phyloP scores from a whole-genome alignment of 495 filamentous ascomycete species.

The Evernia prunastri region DNA sequence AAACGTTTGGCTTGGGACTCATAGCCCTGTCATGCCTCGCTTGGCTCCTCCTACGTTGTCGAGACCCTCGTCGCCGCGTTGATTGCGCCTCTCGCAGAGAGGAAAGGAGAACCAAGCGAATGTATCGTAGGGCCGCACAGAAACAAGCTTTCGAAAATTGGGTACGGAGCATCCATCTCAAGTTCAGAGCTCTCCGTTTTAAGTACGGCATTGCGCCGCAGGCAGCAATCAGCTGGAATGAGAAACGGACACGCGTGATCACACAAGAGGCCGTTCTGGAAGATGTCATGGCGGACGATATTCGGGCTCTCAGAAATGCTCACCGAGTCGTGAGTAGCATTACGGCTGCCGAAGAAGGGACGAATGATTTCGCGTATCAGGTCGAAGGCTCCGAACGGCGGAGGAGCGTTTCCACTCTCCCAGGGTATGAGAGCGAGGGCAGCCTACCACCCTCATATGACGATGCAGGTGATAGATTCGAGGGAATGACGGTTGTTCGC shows the following conservation, averaged over 20 bases:
- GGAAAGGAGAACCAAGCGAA: conserved; percentile 36
- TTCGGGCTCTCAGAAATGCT: conserved; percentile 43
- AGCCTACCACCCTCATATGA: conserved; percentile 27
- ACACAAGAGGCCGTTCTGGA: conserved; percentile 33
- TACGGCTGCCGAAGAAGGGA: conserved; percentile 39
- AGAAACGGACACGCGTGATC: conserved; percentile 22
- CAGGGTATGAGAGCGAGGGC: conserved; percentile 29
- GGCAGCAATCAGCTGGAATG: conserved; percentile 19
- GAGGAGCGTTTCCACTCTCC: conserved; percentile 24
- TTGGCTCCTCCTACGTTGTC: conserved; percentile 32
- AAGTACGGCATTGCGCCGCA: conserved; percentile 13
- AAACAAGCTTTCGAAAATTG: conserved; percentile 35
- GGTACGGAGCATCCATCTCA: conserved; percentile 23
- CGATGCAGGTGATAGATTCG: conserved; percentile 5
- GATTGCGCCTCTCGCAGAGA: conserved; percentile 35
- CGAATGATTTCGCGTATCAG: conserved; percentile 20
- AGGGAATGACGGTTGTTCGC: conserved; percentile 13
- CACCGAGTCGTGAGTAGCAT: conserved; percentile 40
- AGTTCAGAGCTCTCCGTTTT: conserved; percentile 16
- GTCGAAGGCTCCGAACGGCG: conserved; percentile 19
- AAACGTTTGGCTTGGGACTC: conserved; percentile 25
- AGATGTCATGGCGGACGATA: conserved; percentile 34
- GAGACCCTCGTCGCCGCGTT: conserved; percentile 33
- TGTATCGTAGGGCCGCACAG: conserved; percentile 37
- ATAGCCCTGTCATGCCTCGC: conserved; percentile 31